A percentile compares a stretch with the other conserved stretches of the same genome.
These are phyloP conservation scores for Immersiella caudata DNA, from an alignment of 495 filamentous ascomycete species.

Conservation along the genomic window DNA sequence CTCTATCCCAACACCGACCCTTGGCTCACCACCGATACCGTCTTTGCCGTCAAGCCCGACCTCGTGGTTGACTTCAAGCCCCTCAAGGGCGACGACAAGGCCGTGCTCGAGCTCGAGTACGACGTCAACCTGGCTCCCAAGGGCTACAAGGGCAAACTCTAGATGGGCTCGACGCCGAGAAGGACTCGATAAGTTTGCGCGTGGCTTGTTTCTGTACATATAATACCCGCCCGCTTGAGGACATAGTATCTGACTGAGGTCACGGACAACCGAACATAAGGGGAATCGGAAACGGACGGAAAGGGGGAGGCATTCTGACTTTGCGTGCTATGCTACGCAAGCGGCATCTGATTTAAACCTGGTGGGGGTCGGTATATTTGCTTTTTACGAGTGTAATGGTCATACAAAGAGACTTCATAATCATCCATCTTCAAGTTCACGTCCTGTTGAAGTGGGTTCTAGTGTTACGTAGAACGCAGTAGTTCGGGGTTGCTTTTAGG, in stretches of 20 bases:
- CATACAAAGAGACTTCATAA: neutral
- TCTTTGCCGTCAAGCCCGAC: conserved; percentile 81
- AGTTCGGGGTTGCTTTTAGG: conserved; percentile 10
- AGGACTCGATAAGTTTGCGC: conserved; percentile 2
- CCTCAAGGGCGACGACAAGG: conserved; percentile 62
- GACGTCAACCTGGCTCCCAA: conserved; percentile 60
- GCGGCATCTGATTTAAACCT: neutral
- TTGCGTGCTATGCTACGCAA: neutral
- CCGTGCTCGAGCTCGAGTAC: conserved; percentile 70
- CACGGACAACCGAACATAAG: neutral
- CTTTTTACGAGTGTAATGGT: neutral
- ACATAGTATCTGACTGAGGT: neutral
- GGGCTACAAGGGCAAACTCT: conserved; percentile 53
- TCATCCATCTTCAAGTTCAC: neutral
- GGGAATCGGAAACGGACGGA: neutral
- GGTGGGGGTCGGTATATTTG: neutral
- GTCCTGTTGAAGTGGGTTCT: too few relatives aligned
- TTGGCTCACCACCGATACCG: conserved; percentile 70
- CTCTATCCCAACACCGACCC: conserved; percentile 73
- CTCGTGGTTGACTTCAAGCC: conserved; percentile 73
- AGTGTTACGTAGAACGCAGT: too few relatives aligned
- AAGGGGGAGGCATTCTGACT: conserved; percentile 1
- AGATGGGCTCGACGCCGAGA: neutral
- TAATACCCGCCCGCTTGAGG: conserved; percentile 1
- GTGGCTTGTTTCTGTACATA: conserved; percentile 8